Evolutionary conservation across 805 yeast genomes (phyloP).

Genomic region (Nakazawaea anatomiae): DNA sequence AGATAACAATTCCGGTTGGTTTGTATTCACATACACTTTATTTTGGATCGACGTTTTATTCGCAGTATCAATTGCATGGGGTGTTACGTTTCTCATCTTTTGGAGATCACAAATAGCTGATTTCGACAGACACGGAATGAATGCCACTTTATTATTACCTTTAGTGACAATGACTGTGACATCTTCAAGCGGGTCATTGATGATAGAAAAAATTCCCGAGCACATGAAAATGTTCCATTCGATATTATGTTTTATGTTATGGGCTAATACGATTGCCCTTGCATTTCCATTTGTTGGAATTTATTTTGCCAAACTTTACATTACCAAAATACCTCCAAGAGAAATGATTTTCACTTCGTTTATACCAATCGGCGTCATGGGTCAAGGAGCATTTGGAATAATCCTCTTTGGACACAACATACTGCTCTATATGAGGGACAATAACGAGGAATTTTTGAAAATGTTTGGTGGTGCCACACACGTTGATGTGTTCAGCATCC

Average conservation of each 20-base stretch:
- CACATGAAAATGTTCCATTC: constrained; percentile 46
- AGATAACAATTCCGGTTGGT: constrained; percentile 28
- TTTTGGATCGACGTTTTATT: constrained; percentile 68
- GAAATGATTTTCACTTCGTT: constrained; percentile 56
- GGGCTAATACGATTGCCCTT: constrained; percentile 64
- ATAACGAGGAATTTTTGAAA: neutral
- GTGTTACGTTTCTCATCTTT: constrained; percentile 47
- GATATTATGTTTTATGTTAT: constrained; percentile 49
- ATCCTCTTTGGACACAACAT: constrained; percentile 18
- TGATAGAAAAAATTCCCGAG: constrained; percentile 37
- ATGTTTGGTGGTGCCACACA: neutral
- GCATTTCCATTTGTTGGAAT: constrained; percentile 51
- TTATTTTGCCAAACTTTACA: constrained; percentile 53
- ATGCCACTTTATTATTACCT: constrained; percentile 61
- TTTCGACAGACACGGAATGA: constrained; percentile 23
- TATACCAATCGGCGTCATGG: constrained; percentile 78
- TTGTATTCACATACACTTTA: constrained; percentile 48
- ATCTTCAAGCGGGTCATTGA: constrained; percentile 60
- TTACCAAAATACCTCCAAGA: constrained; percentile 54
- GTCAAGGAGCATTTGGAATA: constrained; percentile 77
- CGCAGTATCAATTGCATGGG: constrained; percentile 56
- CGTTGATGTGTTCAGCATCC: neutral
- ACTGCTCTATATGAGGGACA: neutral
- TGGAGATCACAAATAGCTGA: constrained; percentile 25
- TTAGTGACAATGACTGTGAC: constrained; percentile 78